Evolutionary conservation across 1,284 basidiomycete genomes (phyloP).

Genomic region (Ustanciosporium gigantosporum): DNA sequence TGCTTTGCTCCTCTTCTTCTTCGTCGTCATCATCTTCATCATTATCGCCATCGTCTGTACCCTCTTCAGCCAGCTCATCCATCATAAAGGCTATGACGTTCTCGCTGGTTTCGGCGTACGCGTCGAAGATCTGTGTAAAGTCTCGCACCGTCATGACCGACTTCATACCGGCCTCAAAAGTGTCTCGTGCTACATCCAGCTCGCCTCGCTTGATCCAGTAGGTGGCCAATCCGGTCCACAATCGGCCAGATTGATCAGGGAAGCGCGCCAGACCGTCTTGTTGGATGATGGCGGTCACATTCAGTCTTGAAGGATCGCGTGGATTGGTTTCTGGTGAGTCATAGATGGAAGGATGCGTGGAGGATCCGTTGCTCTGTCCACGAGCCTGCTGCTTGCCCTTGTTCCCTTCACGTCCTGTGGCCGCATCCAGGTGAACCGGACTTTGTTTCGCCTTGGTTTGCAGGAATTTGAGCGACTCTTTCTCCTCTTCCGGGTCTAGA

Average conservation of each 20-base stretch:
- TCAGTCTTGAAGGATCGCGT: slow-evolving; percentile 72
- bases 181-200: slow-evolving; percentile 82
- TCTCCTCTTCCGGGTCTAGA: slow-evolving; percentile 72
- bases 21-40: slow-evolving; percentile 19
- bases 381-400: slow-evolving; percentile 2
- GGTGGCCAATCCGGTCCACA: slow-evolving; percentile 95
- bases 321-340: slow-evolving; percentile 82
- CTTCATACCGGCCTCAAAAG: slow-evolving; percentile 84
- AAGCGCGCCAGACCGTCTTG: slow-evolving; percentile 84
- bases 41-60: slow-evolving; percentile 64
- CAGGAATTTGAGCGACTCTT: slow-evolving; percentile 1
- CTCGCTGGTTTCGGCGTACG: slow-evolving; percentile 92
- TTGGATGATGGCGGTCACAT: slow-evolving; percentile 82
- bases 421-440: too few relatives aligned
- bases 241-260: slow-evolving; percentile 90
- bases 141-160: slow-evolving; percentile 90
- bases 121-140: slow-evolving; percentile 97
- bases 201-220: slow-evolving; percentile 98
- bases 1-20: slow-evolving; percentile 28
- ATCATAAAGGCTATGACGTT: slow-evolving; percentile 88
- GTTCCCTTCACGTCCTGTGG: neutral
- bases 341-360: slow-evolving; percentile 62
- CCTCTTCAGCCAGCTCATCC: slow-evolving; percentile 75
- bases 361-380: slow-evolving; percentile 65
- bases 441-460: neutral